These are phyloP conservation scores for Starmerella tilneyi DNA, from an alignment of 805 yeast genomes.

Conservation along the genomic window DNA sequence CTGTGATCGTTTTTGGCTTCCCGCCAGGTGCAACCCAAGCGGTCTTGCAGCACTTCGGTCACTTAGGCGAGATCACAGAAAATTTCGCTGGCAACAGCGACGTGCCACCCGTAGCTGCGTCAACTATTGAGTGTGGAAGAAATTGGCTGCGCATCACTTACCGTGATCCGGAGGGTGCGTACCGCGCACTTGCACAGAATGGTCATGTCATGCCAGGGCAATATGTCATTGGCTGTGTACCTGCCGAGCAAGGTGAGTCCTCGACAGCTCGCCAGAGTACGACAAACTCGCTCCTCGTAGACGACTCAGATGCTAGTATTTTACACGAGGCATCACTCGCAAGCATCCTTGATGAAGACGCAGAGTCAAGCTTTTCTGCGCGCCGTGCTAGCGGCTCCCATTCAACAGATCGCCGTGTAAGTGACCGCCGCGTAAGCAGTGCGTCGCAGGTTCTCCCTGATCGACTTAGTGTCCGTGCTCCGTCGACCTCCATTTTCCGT, in stretches of 20 bases:
- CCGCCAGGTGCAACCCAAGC: slow-evolving; percentile 62
- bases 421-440: neutral
- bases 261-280: slow-evolving; percentile 14
- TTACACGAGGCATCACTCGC: slow-evolving; percentile 20
- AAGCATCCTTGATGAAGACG: slow-evolving; percentile 10
- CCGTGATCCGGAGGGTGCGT: slow-evolving; percentile 61
- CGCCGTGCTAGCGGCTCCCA: neutral
- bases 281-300: slow-evolving; percentile 24
- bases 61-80: slow-evolving; percentile 71
- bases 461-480: slow-evolving; percentile 11
- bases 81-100: slow-evolving; percentile 39
- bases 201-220: slow-evolving; percentile 61
- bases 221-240: slow-evolving; percentile 52
- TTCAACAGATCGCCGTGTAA: neutral
- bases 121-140: slow-evolving; percentile 71
- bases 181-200: slow-evolving; percentile 76
- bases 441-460: neutral
- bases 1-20: slow-evolving; percentile 81
- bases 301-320: slow-evolving; percentile 19
- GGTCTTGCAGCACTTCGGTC: slow-evolving; percentile 61
- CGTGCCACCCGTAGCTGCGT: slow-evolving; percentile 24
- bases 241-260: slow-evolving; percentile 29
- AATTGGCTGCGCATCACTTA: slow-evolving; percentile 90
- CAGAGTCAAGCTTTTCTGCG: slow-evolving; percentile 4
- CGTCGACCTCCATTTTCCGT: slow-evolving; percentile 2